These are phyloP conservation scores for Hymenoscyphus fraxineus DNA, from an alignment of 2,329 filamentous ascomycete genomes.

Conservation along the genomic window DNA sequence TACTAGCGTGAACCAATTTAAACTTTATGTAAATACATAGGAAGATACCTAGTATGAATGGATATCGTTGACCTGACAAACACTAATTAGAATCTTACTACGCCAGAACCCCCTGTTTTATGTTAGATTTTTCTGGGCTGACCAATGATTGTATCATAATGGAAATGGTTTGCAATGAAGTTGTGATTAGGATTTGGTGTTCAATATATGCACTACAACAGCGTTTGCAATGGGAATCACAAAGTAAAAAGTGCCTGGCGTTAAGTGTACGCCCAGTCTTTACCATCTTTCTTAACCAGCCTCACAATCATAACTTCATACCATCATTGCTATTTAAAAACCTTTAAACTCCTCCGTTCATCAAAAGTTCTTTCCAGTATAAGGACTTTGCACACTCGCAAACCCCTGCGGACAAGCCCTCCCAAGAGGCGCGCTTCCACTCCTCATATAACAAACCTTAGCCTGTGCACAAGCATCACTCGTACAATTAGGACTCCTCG, in stretches of 20 bases:
- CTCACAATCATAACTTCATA: neutral
- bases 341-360: neutral
- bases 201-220: too few relatives aligned
- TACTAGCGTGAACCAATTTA: too few relatives aligned
- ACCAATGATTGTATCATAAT: too few relatives aligned
- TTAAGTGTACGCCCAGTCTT: neutral
- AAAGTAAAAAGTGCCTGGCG: neutral
- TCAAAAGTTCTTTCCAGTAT: slow-evolving; percentile 36
- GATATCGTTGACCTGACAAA: too few relatives aligned
- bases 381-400: slow-evolving; percentile 38
- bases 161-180: too few relatives aligned
- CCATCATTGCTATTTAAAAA: neutral
- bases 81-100: too few relatives aligned
- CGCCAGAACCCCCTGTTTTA: too few relatives aligned
- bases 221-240: neutral
- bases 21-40: too few relatives aligned
- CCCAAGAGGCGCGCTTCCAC: slow-evolving; percentile 50
- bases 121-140: too few relatives aligned
- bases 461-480: slow-evolving; percentile 48
- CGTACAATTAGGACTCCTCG: slow-evolving; percentile 49
- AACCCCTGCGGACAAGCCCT: slow-evolving; percentile 50
- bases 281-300: neutral
- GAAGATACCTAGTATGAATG: too few relatives aligned
- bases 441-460: slow-evolving; percentile 57
- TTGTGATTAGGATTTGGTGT: too few relatives aligned